Base-by-base conservation (phyloP, 1,139 yeast genomes). In the Scheffersomyces cryptocercus region DNA sequence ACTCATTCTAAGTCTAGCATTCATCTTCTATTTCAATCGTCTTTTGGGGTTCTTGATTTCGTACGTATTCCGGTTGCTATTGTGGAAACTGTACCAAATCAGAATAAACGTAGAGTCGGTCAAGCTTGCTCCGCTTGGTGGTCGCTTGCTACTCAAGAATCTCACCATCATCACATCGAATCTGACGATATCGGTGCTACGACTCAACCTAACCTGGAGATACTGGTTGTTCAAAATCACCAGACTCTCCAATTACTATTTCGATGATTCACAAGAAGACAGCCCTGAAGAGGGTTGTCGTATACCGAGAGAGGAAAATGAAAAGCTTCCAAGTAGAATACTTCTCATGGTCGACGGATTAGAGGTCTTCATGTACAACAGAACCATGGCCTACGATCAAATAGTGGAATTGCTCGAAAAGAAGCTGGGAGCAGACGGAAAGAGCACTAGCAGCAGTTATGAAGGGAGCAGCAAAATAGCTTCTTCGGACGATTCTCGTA, bases 141-240 rank as follows among this genome's bases (percentile, higher is more conserved):
- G 98, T 0, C 76, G 96, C 30, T 46, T 93, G 3, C 81, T 87
- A 59, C 81, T 90, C 58, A 87, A 85, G 54, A 89, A 90, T 59
- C 60, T 90, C 28, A 78, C 88, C 1, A 72, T 88, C 16, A 78
- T 85, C 9, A 86, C 89, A 10, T 73, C 81, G 38, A 86, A 91
- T 63, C 81, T 81, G 49, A 81, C 96, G 2, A 61, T 88, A 2
- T 78, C 89, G 6, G 73, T 88, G 2, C 74, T 87, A 16, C 84
- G 84, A 49, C 84, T 91, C 3, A 80, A 82, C 51, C 60, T 93
- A 29, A 88, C 96, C 0, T 93, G 98, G 98, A 64, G 95, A 47
- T 93, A 89, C 61, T 93, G 98, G 98, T 68, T 73, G 14, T 56
- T 88, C 42, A 68, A 70, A 4, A 61, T 70, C 14, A 77, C 83